These are phyloP conservation scores for Bjerkandera adusta DNA, from an alignment of 1,284 basidiomycete species.

Conservation along the genomic window DNA sequence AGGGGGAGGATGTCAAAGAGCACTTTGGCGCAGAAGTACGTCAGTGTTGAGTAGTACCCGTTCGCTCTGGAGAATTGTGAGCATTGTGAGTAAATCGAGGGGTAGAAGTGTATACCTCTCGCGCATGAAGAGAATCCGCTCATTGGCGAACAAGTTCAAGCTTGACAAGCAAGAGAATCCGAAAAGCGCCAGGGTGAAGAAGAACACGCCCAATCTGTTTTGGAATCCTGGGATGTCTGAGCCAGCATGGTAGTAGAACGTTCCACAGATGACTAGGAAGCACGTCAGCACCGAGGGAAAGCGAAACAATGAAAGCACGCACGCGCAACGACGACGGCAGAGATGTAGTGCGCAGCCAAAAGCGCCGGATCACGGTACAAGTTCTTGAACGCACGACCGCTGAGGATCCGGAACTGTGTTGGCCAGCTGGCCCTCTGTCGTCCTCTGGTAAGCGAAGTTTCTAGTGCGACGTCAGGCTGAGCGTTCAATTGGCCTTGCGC, in stretches of 20 bases:
- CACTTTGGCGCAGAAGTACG: slow-evolving; percentile 95
- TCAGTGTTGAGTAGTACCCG: slow-evolving; percentile 94
- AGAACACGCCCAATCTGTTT: slow-evolving; percentile 89
- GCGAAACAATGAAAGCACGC: slow-evolving; percentile 32
- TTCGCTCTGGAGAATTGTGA: slow-evolving; percentile 63
- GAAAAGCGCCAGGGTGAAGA: slow-evolving; percentile 93
- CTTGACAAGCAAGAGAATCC: slow-evolving; percentile 96
- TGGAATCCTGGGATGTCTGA: slow-evolving; percentile 93
- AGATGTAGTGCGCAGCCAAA: slow-evolving; percentile 87
- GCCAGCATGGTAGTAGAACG: slow-evolving; percentile 80
- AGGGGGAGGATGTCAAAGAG: slow-evolving; percentile 96
- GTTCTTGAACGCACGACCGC: slow-evolving; percentile 98
- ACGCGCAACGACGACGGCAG: slow-evolving; percentile 82
- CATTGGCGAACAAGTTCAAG: slow-evolving; percentile 89
- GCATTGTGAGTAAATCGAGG: slow-evolving; percentile 1
- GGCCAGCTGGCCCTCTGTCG: slow-evolving; percentile 83
- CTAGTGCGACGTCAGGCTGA: slow-evolving; percentile 62
- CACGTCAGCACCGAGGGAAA: slow-evolving; percentile 5
- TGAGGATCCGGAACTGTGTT: slow-evolving; percentile 91
- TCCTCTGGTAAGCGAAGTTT: slow-evolving; percentile 68
- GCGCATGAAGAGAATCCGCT: slow-evolving; percentile 93
- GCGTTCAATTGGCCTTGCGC: slow-evolving; percentile 35
- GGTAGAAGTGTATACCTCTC: slow-evolving; percentile 65
- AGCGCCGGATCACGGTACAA: slow-evolving; percentile 92
- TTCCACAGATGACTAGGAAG: slow-evolving; percentile 69